Base-by-base conservation (phyloP, 345 rosid species). In the Aegle marmelos region DNA sequence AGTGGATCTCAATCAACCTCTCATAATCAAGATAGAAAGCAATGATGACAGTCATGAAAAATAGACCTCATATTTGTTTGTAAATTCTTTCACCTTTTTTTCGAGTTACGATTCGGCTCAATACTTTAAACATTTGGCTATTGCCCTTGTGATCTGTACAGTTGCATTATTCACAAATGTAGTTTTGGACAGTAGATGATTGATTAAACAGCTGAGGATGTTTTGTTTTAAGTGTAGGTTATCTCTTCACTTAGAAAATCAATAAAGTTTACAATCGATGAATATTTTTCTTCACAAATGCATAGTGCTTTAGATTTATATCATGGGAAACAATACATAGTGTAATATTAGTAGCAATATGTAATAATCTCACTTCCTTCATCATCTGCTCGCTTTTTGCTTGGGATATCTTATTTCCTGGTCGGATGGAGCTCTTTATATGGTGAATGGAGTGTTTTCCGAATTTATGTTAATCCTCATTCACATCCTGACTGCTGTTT, bases 21-120 rank as follows among this genome's bases (percentile, higher is more conserved):
- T 96, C 10, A 81, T 96, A 45, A 87, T 94, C 83, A 92, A 92
- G 89, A 89, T 96, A 83, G 97, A 96, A 19, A 5, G 78, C 16
- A 34, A 83, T 2, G 83, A 81, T n/a, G 87, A 83, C 24, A 67
- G 63, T 62, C 86, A 83, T 45, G 90, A 89, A 82, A 83, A 86
- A 64, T 78, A 71, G 61, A 66, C 61, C n/a, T 27, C 5, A 53
- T 25, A 57, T 70, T 37, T 71, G 28, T 59, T 57, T 83, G 90
- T 86, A 87, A 85, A 87, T 85, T 86, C 86, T 77, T 78, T 37
- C 41, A 59, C 45, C 22, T 68, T 63, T 56, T 45, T 70, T 39
- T 36, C 53, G 75, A 77, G 75, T 48, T 19, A 24, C 67, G 56
- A 41, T 64, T 60, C 33, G 37, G 57, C 28, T 17, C 56, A 9